Base-by-base conservation (phyloP, 345 rosid genomes). In the Eucalyptus polybractea region DNA sequence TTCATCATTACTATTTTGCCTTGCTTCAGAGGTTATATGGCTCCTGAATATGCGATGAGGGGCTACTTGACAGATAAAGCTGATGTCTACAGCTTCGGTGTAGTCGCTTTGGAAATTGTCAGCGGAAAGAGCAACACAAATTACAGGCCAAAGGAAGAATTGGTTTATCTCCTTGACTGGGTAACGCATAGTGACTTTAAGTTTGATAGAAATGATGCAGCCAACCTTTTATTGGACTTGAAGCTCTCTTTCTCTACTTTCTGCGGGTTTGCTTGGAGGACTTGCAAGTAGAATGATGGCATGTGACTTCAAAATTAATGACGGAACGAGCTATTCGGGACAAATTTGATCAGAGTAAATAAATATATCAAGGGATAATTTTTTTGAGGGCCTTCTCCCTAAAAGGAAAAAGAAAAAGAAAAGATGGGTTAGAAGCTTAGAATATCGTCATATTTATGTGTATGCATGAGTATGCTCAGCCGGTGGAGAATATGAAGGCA, bases 11-110 rank as follows among this genome's bases (percentile, higher is more conserved):
- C 62, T 56, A 56, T 56, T 56, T 56, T 24, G 62, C 62, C 29
- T 56, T 56, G 13, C 62, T 1, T 21, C 22, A 96, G 99, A 93
- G 99, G 99, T 56, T 97, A 97, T 91, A 97, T 97, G 99, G 99
- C 99, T 89, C 99, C 99, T 5, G 99, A 97, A 91, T 96, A 97
- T 90, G 99, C 99, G 85, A 96, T 96, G 99, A 96, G 98, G 90
- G 99, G 99, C 85, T 96, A 97, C 94, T 93, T 96, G 95, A 97
- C 99, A 7, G 97, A 96, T 89, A 97, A 97, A 62, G 99, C 99
- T 8, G 99, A 97, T 90, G 97, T 97, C 10, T 97, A 97, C 87
- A 97, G 99, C 90, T 97, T 96, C 2, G 99, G 99, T 33, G 94
- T 96, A 42, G 99, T 96, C 44, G 92, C 92, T 44, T 88, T 97